A percentile compares a stretch with the other conserved stretches of the same genome.
Evolutionary conservation across 768 basidiomycete species (phyloP).

Genomic region (Leccinum truebloodii): DNA sequence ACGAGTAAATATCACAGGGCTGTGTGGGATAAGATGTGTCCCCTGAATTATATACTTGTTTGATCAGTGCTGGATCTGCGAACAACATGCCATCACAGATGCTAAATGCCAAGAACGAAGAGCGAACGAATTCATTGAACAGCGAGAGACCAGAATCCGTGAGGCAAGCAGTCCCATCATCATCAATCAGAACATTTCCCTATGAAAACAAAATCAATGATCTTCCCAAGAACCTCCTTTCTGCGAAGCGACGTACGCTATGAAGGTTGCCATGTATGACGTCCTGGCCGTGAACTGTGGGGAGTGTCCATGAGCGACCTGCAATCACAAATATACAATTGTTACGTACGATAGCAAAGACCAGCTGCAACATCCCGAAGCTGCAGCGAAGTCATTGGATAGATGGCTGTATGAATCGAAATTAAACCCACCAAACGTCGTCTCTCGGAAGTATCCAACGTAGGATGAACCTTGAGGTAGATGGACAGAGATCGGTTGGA

Average conservation of each 20-base stretch:
- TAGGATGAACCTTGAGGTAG: slow-evolving; percentile 17
- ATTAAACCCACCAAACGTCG: slow-evolving; percentile 17
- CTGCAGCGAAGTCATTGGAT: slow-evolving; percentile 7
- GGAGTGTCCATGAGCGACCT: background rate
- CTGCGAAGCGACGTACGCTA: slow-evolving; percentile 24
- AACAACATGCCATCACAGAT: slow-evolving; percentile 44
- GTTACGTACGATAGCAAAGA: slow-evolving; percentile 26
- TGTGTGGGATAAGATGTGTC: slow-evolving; percentile 16
- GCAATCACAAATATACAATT: background rate
- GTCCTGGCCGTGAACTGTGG: slow-evolving; percentile 25
- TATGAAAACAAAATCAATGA: slow-evolving; percentile 2
- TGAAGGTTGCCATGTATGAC: slow-evolving; percentile 40
- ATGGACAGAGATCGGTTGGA: slow-evolving; percentile 25
- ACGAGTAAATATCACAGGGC: slow-evolving; percentile 31
- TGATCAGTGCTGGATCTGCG: slow-evolving; percentile 41
- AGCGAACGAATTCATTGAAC: slow-evolving; percentile 26
- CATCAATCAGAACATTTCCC: slow-evolving; percentile 47
- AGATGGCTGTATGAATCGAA: background rate
- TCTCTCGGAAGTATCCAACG: background rate
- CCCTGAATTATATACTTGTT: background rate
- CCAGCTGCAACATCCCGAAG: slow-evolving; percentile 26
- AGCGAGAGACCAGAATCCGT: slow-evolving; percentile 49
- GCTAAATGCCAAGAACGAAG: slow-evolving; percentile 34
- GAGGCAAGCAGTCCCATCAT: slow-evolving; percentile 41
- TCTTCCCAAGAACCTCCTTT: background rate